Evolutionary conservation across 108 stramenopile species (phyloP), one percentile per base, ranked within the genome.

Genomic region (Skeletonema marinoi): DNA sequence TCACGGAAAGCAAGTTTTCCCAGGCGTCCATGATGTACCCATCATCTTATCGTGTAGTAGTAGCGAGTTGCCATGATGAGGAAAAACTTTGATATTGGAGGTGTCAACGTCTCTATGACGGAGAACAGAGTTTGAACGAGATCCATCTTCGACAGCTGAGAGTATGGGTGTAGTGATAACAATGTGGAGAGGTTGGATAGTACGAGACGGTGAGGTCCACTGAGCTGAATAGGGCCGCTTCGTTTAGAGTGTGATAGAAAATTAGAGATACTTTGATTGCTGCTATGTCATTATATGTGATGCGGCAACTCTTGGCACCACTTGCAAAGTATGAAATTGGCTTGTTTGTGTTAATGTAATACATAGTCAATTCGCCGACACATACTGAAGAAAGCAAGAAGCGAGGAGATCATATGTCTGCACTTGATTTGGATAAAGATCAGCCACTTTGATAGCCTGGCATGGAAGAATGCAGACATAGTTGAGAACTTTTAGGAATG

Each of bases 21-120:
- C 44, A 46, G 44, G 44, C 44, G 11, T 46, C 44, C 44, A 46
- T 14, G 3, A 10, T 46, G 14, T 71, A 21, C 6, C 78, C 71
- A 36, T 60, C 63, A 14, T 25, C 25, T 25, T 25, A 25, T 25
- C 25, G 25, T 25, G 25, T 9, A 21, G 44, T 60, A 78, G 54
- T 66, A 41, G 13, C 67, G 70, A 30, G 71, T 59, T 36, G 14
- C 11, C 44, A 16, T 46, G 11, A 42, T 78, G 78, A 56, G 12
- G 32, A 11, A 71, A 72, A 11, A 66, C 54, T 10, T 41, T 8
- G 36, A 72, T 68, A 64, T 72, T 78, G 16, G 60, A 66, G 50
- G 72, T 71, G 31, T 72, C 71, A 36, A 78, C 78, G 4, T 66
- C 56, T 14, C 78, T 71, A 60, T 78, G 51, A 60, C 66, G 68